Conservation (phyloP, 192 early-diverging fungal genomes). For the Backusella westeae region DNA sequence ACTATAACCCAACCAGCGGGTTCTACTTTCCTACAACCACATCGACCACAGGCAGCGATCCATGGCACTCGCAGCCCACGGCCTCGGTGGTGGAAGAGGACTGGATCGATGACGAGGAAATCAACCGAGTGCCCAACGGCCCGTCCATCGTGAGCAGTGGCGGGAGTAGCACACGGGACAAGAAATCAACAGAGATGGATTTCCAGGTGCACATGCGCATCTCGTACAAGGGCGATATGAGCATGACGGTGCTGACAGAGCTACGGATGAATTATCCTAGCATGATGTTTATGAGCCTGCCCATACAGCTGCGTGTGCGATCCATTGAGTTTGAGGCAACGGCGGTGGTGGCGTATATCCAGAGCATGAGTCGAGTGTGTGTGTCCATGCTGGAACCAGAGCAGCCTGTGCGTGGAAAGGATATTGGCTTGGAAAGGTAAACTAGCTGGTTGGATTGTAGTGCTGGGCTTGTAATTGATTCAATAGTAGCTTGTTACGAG, state of each 20-base stretch:
- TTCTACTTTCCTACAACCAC: background rate
- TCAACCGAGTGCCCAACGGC: background rate
- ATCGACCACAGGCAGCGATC: background rate
- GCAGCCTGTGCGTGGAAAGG: conserved; percentile 36
- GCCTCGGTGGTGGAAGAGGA: conserved; percentile 10
- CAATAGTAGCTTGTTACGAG: conserved; percentile 45
- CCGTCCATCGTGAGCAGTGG: background rate
- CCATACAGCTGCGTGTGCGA: conserved; percentile 66
- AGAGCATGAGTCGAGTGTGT: conserved; percentile 54
- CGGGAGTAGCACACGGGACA: background rate
- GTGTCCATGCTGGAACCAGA: conserved; percentile 74
- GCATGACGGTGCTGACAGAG: conserved; percentile 64
- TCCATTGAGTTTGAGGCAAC: conserved; percentile 70
- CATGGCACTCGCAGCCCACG: background rate
- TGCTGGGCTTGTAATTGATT: too few species aligned
- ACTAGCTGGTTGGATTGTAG: background rate
- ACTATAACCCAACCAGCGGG: background rate
- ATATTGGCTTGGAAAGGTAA: conserved; percentile 28
- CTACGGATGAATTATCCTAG: conserved; percentile 77
- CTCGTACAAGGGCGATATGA: conserved; percentile 74
- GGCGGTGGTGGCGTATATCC: conserved; percentile 65
- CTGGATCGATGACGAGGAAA: conserved; percentile 34
- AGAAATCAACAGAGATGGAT: conserved; percentile 49
- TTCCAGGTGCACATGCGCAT: conserved; percentile 64
- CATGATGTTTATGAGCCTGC: conserved; percentile 69